Evolutionary conservation across 192 early-diverging fungal genomes (phyloP), one percentile per base, ranked within the genome.

Genomic region (Podila epigama): DNA sequence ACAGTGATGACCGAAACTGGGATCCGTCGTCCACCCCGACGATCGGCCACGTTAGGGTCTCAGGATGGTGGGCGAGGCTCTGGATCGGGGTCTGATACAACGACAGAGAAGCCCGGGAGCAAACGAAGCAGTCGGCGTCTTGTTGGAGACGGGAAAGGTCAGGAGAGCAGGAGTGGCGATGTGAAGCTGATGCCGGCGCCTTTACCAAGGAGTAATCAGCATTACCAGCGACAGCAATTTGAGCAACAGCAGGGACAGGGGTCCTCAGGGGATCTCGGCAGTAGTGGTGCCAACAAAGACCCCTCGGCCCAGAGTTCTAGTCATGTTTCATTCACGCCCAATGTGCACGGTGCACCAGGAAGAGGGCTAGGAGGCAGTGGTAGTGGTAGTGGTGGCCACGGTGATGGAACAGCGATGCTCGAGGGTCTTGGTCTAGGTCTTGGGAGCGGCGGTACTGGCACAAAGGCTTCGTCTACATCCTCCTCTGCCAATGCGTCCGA

Each of bases 151-250:
- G n/a, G n/a, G 44, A 22, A 48, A 4, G 42, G 54, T 0, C 18
- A 27, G 2, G 31, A 40, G 12, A 25, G 16, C n/a, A 70, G 54
- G 31, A 35, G 53, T 2, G 51, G 31, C 2, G 66, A 68, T 50
- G 66, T 77, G 22, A 77, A 59, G 36, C 36, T 77, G 56, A 52
- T 77, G 66, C 66, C 65, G 5, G 73, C 73, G 2, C 73, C 73
- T 16, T 31, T 77, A 33, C 66, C 73, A 0, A 56, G 73, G 22
- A 77, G 73, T 33, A 63, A 36, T 32, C 73, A 77, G 50, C 66
- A 77, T 22, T 42, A 68, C 33, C 73, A 68, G 22, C 33, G 61
- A 50, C 65, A 77, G 12, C 70, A 75, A 51, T 34, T 20, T 15
- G 51, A 75, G 11, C 52, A 54, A 29, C 52, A 54, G 9, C 58